Evolutionary conservation across 768 basidiomycete species (phyloP), one percentile per base, ranked within the genome.

Genomic region (Pleurotus salmoneostramineus): DNA sequence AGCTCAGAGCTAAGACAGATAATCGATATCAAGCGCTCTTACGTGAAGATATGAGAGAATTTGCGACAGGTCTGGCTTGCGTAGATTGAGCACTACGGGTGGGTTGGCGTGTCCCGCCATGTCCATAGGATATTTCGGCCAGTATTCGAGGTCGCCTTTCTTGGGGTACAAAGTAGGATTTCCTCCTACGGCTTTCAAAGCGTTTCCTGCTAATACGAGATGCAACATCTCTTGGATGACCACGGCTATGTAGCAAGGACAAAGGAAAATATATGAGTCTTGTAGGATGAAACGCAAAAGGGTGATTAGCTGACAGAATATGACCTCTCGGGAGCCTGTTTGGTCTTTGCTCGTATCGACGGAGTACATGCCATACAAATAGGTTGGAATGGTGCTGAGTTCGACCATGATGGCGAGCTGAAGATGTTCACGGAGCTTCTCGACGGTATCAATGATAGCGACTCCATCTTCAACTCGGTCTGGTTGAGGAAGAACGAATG

Each of bases 221-320:
- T 69, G 68, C 47, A 69, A 60, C 66, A 69, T 69, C 47, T 69
- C 68, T 57, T 69, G 63, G 5, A 61, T 58, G 45, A 66, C 64
- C 17, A 69, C 63, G 31, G 62, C 68, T 69, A 48, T 35, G 21
- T 17, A 49, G 12, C 32, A 56, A 21, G n/a, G n/a, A n/a, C n/a
- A n/a, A n/a, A n/a, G n/a, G n/a, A n/a, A n/a, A n/a, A n/a, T n/a
- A n/a, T n/a, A n/a, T n/a, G n/a, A n/a, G n/a, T n/a, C n/a, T n/a
- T n/a, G n/a, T n/a, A n/a, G n/a, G n/a, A n/a, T n/a, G n/a, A n/a
- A n/a, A n/a, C n/a, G n/a, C n/a, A n/a, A n/a, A n/a, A n/a, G n/a
- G n/a, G n/a, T n/a, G n/a, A 56, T 33, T 27, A 60, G 58, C 60
- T 32, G 52, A 61, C 58, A 63, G 50, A 36, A 60, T 46, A 27